Base-by-base conservation (phyloP, 1,139 yeast species). In the Lodderomyces jiufengensis region DNA sequence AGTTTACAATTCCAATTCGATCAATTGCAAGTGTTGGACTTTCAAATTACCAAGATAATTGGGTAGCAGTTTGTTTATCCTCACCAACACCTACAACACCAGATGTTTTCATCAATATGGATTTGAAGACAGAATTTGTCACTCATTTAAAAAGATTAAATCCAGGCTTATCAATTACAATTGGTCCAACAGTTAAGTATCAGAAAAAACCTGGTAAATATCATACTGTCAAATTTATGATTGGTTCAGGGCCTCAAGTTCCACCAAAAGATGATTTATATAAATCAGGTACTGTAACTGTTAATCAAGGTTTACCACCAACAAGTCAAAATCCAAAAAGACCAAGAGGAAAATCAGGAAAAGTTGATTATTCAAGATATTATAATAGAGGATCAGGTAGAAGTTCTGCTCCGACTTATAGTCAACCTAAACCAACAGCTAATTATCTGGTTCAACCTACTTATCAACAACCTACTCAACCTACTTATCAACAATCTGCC, bases 171-270 rank as follows among this genome's bases (percentile, higher is more conserved):
- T 66, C 70, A 6, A 73, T 94, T 32, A 75, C 73, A 34, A 74
- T 94, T 46, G 94, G 83, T 2, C 76, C 85, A 5, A 76, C 85
- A 0, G 74, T 94, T 40, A 77, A 76, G 42, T 94, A 92, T 59
- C 86, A 82, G 60, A 94, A 92, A 73, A 92, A 90, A 55, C 88
- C 97, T 1, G 95, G 95, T 3, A 84, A 83, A 55, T 65, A 73
- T 42, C 92, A 87, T 42, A 59, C 75, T 3, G 83, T 94, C 45
- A 90, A 85, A 57, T 78, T 84, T 49, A 76, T 71, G 32, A 56
- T 70, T 31, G 82, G 81, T 37, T 70, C 66, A 24, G 61, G 78
- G 8, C 80, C 84, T 2, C 54, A 54, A 16, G 59, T 66, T 12
- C 88, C 94, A 4, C 59, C 55, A 9, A 55, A 74, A 43, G 73